phyloP scores from a whole-genome alignment of 495 filamentous ascomycete genomes.

The Podospora pseudoanserina region DNA sequence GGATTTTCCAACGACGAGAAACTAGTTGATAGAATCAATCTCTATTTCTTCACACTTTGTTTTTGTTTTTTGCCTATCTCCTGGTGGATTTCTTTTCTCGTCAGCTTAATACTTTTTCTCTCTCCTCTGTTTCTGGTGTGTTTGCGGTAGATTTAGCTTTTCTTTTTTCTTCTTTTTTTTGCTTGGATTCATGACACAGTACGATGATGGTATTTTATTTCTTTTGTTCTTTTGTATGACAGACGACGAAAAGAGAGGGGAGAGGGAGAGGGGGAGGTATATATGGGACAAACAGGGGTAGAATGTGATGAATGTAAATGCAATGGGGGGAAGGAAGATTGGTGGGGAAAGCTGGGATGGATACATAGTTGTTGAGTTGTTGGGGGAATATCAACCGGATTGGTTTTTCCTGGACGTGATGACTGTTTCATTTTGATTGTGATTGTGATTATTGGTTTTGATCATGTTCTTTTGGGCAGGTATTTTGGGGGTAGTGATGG shows the following conservation, averaged over 20 bases:
- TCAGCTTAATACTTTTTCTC: background rate
- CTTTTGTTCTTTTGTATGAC: background rate
- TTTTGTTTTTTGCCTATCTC: background rate
- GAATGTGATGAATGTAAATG: constrained; percentile 6
- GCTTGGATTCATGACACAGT: background rate
- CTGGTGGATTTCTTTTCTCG: background rate
- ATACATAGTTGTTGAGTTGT: background rate
- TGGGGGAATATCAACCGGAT: constrained; percentile 23
- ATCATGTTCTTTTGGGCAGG: too few species aligned
- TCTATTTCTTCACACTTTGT: background rate
- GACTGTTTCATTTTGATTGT: background rate
- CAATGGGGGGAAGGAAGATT: background rate
- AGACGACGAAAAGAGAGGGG: background rate
- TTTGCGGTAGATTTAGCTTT: background rate
- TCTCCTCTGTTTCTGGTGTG: background rate
- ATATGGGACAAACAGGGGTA: background rate
- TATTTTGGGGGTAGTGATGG: too few species aligned
- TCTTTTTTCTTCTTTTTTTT: background rate
- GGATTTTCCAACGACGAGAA: background rate
- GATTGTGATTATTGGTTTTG: background rate
- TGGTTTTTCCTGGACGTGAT: constrained; percentile 9
- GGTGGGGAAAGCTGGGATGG: constrained; percentile 3
- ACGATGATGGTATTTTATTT: background rate
- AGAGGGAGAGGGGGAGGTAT: background rate
- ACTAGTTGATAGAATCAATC: background rate